Conservation (phyloP, 2,329 filamentous ascomycete species). For the Hymenoscyphus salicellus region DNA sequence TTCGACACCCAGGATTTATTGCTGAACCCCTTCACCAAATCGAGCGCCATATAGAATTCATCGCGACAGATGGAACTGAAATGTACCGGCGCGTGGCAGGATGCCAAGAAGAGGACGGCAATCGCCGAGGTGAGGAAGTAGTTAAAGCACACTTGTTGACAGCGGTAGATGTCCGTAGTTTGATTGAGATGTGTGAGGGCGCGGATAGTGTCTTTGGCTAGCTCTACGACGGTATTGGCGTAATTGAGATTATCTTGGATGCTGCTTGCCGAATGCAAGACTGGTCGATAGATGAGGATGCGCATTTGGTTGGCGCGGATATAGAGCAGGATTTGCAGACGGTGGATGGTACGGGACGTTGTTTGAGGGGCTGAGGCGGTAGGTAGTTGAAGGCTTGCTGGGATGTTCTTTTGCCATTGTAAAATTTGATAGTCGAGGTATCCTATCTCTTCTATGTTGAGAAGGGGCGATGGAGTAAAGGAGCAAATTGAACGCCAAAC, state of each 20-base stretch:
- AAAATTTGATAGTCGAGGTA: slow-evolving; percentile 79
- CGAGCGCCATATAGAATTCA: slow-evolving; percentile 76
- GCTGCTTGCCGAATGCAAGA: slow-evolving; percentile 78
- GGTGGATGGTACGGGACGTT: slow-evolving; percentile 51
- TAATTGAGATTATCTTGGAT: slow-evolving; percentile 74
- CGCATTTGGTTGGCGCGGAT: slow-evolving; percentile 86
- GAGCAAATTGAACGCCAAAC: slow-evolving; percentile 72
- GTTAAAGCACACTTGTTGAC: slow-evolving; percentile 74
- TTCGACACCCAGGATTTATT: slow-evolving; percentile 69
- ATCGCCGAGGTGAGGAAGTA: slow-evolving; percentile 75
- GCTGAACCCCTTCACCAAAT: slow-evolving; percentile 70
- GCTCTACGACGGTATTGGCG: slow-evolving; percentile 70
- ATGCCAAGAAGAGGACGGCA: slow-evolving; percentile 72
- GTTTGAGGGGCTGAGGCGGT: slow-evolving; percentile 42
- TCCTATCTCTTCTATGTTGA: slow-evolving; percentile 67
- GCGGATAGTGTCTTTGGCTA: slow-evolving; percentile 74
- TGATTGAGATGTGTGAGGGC: slow-evolving; percentile 69
- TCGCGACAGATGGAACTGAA: slow-evolving; percentile 67
- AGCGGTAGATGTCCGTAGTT: slow-evolving; percentile 68
- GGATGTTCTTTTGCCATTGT: slow-evolving; percentile 77
- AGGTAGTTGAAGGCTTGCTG: slow-evolving; percentile 58
- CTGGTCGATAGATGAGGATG: slow-evolving; percentile 82
- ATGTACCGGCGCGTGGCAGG: slow-evolving; percentile 68
- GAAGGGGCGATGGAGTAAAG: slow-evolving; percentile 20
- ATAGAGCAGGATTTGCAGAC: slow-evolving; percentile 80